phyloP scores from a whole-genome alignment of 345 rosid genomes.

The Turritis glabra region DNA sequence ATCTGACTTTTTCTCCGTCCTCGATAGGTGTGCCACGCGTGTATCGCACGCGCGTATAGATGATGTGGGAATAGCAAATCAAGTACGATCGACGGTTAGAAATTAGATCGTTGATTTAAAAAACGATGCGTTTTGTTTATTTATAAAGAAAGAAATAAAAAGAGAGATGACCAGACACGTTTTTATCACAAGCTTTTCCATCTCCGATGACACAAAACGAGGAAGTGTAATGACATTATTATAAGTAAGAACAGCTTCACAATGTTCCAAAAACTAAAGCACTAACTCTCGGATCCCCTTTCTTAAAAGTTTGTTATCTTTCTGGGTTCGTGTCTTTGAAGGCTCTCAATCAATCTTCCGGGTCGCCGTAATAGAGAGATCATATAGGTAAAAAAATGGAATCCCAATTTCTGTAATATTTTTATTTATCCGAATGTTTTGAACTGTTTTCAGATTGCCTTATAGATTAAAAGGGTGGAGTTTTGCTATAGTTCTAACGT shows the following conservation, averaged over 20 bases:
- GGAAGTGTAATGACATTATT: neutral
- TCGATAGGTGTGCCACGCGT: constrained; percentile 28
- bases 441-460: too few relatives aligned
- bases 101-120: neutral
- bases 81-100: constrained; percentile 25
- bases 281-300: constrained; percentile 27
- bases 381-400: constrained; percentile 5
- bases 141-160: constrained; percentile 19
- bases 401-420: neutral
- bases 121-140: constrained; percentile 32
- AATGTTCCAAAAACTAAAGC: constrained; percentile 32
- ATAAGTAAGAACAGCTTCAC: constrained; percentile 20
- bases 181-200: constrained; percentile 41
- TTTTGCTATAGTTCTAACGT: neutral
- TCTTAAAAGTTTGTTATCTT: neutral
- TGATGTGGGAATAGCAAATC: constrained; percentile 1
- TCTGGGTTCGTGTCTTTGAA: neutral
- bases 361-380: neutral
- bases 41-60: constrained; percentile 10
- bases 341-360: neutral
- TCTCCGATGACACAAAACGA: constrained; percentile 4
- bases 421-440: neutral
- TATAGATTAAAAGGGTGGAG: neutral
- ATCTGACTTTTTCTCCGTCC: neutral
- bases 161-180: constrained; percentile 68